Conservation (phyloP, 23 red algal genomes). For the Gracilaria gracilis region DNA sequence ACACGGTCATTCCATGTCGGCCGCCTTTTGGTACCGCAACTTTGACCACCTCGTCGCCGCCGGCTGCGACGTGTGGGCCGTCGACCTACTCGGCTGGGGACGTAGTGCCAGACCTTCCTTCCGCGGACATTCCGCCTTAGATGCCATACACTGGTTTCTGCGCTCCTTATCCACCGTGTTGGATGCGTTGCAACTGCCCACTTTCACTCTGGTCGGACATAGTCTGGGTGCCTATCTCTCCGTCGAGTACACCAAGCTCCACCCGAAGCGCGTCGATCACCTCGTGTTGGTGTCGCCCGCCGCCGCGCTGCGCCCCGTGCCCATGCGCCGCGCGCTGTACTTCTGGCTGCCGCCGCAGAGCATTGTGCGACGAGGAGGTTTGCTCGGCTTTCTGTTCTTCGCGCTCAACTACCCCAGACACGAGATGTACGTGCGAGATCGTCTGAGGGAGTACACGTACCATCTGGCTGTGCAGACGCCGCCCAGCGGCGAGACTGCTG, state of each 20-base stretch:
- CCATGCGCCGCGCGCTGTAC: conserved; percentile 81
- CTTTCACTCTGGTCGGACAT: conserved; percentile 83
- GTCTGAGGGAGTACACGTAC: conserved; percentile 83
- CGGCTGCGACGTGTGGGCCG: conserved; percentile 72
- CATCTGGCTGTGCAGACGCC: conserved; percentile 75
- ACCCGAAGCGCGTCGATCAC: conserved; percentile 42
- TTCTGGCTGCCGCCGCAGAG: conserved; percentile 86
- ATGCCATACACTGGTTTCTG: conserved; percentile 60
- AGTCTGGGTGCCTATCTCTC: conserved; percentile 91
- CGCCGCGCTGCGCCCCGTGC: conserved; percentile 59
- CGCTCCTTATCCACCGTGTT: conserved; percentile 4
- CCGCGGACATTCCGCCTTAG: conserved; percentile 43
- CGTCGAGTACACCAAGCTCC: conserved; percentile 60
- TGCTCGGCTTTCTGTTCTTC: conserved; percentile 88
- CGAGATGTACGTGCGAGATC: conserved; percentile 59
- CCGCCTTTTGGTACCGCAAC: conserved; percentile 86
- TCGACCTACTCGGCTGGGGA: conserved; percentile 98
- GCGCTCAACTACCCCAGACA: conserved; percentile 72
- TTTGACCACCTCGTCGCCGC: conserved; percentile 81
- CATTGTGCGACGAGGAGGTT: conserved; percentile 82
- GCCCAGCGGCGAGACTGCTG: conserved; percentile 79
- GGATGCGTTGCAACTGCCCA: conserved; percentile 14
- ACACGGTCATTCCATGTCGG: conserved; percentile 98
- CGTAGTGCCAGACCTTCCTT: conserved; percentile 75
- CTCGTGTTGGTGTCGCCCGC: conserved; percentile 93